Conservation (phyloP, 345 rosid genomes). For the Corchorus capsularis region DNA sequence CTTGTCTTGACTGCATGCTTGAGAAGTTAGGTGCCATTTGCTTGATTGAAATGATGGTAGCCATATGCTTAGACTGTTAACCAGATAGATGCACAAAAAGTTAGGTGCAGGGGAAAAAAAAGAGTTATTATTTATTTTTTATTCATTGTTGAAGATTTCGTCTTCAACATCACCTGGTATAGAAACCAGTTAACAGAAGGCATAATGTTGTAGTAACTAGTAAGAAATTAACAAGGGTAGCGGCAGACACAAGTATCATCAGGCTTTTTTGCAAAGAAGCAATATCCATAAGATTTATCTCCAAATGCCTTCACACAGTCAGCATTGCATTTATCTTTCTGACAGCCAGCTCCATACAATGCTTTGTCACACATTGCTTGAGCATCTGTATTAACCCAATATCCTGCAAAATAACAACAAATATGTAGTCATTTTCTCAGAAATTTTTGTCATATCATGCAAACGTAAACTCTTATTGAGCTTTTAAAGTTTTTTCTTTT, state of each 20-base stretch:
- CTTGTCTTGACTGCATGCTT: background rate
- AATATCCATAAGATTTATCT: background rate
- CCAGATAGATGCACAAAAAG: background rate
- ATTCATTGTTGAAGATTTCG: too few relatives aligned
- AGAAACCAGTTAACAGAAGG: too few relatives aligned
- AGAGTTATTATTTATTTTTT: too few relatives aligned
- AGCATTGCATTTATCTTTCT: background rate
- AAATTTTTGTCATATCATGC: background rate
- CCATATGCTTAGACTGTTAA: background rate
- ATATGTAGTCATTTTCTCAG: background rate
- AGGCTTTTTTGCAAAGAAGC: background rate
- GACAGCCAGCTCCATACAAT: background rate
- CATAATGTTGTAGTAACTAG: background rate
- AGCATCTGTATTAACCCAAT: background rate
- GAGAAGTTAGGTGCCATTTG: too few relatives aligned
- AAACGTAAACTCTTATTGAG: background rate
- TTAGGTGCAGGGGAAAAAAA: background rate
- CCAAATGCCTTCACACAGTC: background rate
- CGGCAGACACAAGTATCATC: background rate
- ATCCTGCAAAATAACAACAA: background rate
- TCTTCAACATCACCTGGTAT: too few relatives aligned
- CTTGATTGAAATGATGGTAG: background rate
- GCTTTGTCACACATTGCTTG: background rate
- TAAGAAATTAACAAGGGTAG: background rate
- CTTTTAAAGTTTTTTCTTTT: background rate